phyloP scores from a whole-genome alignment of 805 yeast genomes.

The Teunomyces atbi region DNA sequence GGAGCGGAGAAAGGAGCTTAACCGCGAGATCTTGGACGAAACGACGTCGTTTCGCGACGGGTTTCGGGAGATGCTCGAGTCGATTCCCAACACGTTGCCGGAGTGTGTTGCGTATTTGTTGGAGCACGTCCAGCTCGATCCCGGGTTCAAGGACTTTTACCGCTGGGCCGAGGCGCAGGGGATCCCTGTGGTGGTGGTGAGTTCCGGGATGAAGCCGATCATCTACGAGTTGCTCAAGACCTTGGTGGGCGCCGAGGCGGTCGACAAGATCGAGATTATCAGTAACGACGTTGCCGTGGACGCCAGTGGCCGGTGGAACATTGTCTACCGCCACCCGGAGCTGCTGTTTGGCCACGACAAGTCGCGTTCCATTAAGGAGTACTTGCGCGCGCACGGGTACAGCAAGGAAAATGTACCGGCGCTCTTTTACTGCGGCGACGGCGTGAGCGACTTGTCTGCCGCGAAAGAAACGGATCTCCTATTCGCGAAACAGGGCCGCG shows the following conservation, averaged over 20 bases:
- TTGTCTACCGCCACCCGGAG: conserved; percentile 75
- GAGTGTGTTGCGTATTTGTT: conserved; percentile 75
- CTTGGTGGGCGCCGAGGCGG: conserved; percentile 75
- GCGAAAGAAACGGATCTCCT: conserved; percentile 92
- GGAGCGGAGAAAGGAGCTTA: conserved; percentile 61
- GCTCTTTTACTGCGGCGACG: conserved; percentile 95
- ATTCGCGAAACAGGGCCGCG: conserved; percentile 92
- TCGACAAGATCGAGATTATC: conserved; percentile 35
- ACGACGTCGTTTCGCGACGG: conserved; percentile 75
- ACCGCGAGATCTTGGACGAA: conserved; percentile 70
- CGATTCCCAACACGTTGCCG: conserved; percentile 71
- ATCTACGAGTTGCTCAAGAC: conserved; percentile 72
- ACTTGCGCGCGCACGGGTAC: conserved; percentile 31
- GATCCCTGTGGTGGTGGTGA: conserved; percentile 83
- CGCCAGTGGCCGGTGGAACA: conserved; percentile 69
- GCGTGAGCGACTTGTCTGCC: conserved; percentile 92
- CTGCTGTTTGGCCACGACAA: conserved; percentile 94
- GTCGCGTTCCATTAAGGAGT: conserved; percentile 69
- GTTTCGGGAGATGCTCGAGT: conserved; percentile 79
- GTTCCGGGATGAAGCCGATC: conserved; percentile 92
- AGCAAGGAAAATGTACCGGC: conserved; percentile 44
- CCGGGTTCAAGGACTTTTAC: conserved; percentile 83
- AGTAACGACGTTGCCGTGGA: conserved; percentile 69
- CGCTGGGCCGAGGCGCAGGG: conserved; percentile 69
- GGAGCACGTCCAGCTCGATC: conserved; percentile 71